Conservation (phyloP, 2,329 filamentous ascomycete species). For the Paracamarosporium sp. region DNA sequence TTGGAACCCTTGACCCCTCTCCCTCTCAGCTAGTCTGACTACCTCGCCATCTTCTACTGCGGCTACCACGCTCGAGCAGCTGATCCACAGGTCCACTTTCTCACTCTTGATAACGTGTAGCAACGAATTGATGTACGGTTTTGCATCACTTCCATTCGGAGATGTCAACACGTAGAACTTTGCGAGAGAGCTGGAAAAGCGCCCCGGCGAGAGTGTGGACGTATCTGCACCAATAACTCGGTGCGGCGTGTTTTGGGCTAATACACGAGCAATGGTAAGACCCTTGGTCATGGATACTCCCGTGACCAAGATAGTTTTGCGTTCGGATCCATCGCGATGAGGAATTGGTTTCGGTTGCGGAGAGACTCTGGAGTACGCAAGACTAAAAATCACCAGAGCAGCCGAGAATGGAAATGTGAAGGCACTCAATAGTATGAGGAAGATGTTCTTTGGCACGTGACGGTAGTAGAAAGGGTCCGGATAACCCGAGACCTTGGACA, state of each 20-base stretch:
- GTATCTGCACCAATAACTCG: constrained; percentile 76
- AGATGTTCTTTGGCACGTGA: constrained; percentile 57
- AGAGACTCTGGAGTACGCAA: constrained; percentile 30
- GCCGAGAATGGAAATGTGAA: constrained; percentile 58
- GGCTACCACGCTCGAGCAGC: constrained; percentile 72
- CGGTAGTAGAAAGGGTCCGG: constrained; percentile 34
- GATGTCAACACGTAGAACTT: constrained; percentile 60
- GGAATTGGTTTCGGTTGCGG: constrained; percentile 13
- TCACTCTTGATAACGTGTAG: constrained; percentile 66
- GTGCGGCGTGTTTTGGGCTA: constrained; percentile 68
- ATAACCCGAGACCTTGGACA: too few species aligned
- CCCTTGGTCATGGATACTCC: constrained; percentile 77
- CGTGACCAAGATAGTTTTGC: constrained; percentile 70
- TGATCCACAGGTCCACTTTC: constrained; percentile 74
- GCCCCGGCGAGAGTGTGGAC: constrained; percentile 42
- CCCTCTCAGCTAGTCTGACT: constrained; percentile 48
- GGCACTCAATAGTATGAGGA: constrained; percentile 53
- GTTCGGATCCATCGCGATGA: constrained; percentile 21
- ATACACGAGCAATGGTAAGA: constrained; percentile 68
- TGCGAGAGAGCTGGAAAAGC: constrained; percentile 64
- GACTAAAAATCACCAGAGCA: constrained; percentile 24
- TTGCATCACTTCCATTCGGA: constrained; percentile 41
- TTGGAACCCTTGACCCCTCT: constrained; percentile 60
- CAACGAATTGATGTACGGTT: constrained; percentile 63
- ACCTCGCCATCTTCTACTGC: constrained; percentile 72